Evolutionary conservation across 176 grass and related monocot genomes (phyloP), one percentile per base, ranked within the genome.

Genomic region (Avena eriantha): DNA sequence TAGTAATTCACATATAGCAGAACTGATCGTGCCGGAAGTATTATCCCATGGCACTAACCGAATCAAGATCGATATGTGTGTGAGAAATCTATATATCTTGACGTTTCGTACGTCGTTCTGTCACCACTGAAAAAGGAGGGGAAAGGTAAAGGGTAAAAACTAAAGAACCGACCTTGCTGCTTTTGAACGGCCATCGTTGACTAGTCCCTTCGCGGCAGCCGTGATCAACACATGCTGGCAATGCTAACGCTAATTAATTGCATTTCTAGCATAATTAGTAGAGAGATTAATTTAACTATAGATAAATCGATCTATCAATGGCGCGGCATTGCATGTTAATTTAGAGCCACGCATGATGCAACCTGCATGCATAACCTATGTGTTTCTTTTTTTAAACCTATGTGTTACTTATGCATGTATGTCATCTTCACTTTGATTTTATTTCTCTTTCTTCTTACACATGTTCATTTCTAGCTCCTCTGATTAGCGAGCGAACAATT

Each of bases 101-200:
- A 76, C 39, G 70, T 82, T 77, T 77, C 15, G 86, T 88, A 91
- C 86, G 82, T 85, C 86, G 82, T 85, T 81, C 89, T 80, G 79
- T 79, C 67, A 76, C 22, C 90, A 88, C 86, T 85, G 90, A 77
- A 85, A 91, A 91, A 91, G 31, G 82, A 82, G 13, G 71, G 89
- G 10, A 69, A 85, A 85, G 84, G 86, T 39, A 31, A 91, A 91
- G 82, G 82, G 78, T 71, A n/a, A 78, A 81, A 82, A 16, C 36
- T 82, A 91, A 88, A 91, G 89, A 87, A 33, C 78, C 58, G 22
- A 46, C 45, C 81, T 85, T 64, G 36, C 90, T 64, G 36, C 90
- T 88, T 91, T 91, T 84, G 90, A 85, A 91, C 71, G 90, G 59
- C 51, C 70, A 55, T 91, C 85, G 85, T 91, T 88, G 86, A 91